A percentile compares a stretch with the other conserved stretches of the same genome.
Conservation (phyloP, 2,329 filamentous ascomycete species). For the Dryadomyces sulphureus region DNA sequence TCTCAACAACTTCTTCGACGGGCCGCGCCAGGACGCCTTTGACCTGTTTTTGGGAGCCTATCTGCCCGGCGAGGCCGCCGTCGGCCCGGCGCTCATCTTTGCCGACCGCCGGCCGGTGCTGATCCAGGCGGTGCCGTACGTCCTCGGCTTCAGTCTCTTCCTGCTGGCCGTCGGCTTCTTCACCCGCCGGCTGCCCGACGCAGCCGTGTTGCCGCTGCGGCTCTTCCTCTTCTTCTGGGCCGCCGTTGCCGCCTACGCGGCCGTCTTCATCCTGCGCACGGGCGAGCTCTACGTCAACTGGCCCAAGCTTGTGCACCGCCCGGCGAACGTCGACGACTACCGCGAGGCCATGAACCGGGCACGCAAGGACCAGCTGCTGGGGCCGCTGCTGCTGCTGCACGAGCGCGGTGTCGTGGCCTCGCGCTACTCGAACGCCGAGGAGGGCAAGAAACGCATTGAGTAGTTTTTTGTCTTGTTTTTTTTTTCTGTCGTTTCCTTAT, state of each 20-base stretch:
- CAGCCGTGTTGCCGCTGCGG: conserved; percentile 66
- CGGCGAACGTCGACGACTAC: conserved; percentile 77
- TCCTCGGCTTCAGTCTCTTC: conserved; percentile 75
- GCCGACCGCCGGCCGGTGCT: conserved; percentile 71
- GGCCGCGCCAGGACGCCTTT: conserved; percentile 86
- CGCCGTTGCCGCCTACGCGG: conserved; percentile 52
- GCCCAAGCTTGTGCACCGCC: conserved; percentile 86
- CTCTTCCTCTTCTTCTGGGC: conserved; percentile 72
- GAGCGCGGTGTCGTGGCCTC: conserved; percentile 75
- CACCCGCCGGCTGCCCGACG: conserved; percentile 55
- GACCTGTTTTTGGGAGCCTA: conserved; percentile 87
- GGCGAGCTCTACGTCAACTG: conserved; percentile 98
- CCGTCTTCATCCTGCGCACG: conserved; percentile 65
- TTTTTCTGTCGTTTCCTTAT: not conserved
- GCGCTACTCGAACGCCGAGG: conserved; percentile 72
- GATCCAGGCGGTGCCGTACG: conserved; percentile 87
- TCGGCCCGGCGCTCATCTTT: conserved; percentile 61
- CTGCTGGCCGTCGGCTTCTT: conserved; percentile 63
- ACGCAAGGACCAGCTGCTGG: conserved; percentile 68
- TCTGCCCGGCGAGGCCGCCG: conserved; percentile 55
- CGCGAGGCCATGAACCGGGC: conserved; percentile 75
- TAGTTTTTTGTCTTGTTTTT: conserved; percentile 21
- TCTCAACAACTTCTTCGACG: conserved; percentile 88
- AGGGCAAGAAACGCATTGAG: conserved; percentile 97
- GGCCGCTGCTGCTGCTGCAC: conserved; percentile 56